phyloP scores from a whole-genome alignment of 2,329 filamentous ascomycete species.

The Calonectria honghensis region DNA sequence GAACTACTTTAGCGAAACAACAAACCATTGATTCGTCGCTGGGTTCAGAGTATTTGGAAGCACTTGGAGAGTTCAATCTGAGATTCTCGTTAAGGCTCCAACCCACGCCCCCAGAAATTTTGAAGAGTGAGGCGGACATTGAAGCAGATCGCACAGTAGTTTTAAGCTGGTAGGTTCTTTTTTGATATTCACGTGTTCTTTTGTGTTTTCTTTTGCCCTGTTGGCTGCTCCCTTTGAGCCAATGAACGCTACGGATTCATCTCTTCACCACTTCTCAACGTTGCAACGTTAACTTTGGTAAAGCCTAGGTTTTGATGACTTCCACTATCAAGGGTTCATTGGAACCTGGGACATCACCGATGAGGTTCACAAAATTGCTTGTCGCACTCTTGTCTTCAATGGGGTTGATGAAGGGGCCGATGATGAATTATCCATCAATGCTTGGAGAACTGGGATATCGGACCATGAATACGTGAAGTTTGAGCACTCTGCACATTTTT shows the following conservation, averaged over 20 bases:
- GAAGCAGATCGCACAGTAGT: not conserved
- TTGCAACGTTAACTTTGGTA: not conserved
- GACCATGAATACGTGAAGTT: constrained; percentile 6
- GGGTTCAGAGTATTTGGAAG: not conserved
- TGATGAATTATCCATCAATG: not conserved
- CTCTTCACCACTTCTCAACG: not conserved
- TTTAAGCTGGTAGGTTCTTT: not conserved
- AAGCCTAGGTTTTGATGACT: not conserved
- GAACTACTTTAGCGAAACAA: not conserved
- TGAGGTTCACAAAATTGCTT: not conserved
- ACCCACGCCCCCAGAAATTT: not conserved
- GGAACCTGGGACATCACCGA: not conserved
- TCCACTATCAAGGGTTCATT: constrained; percentile 6
- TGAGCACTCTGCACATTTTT: constrained; percentile 4
- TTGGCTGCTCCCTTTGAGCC: not conserved
- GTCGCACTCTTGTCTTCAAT: not conserved
- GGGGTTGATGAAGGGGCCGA: not conserved
- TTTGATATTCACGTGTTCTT: not conserved
- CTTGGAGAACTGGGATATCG: not conserved
- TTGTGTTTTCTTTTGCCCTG: not conserved
- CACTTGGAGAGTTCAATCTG: not conserved
- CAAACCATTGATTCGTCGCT: not conserved
- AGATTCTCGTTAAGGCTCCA: not conserved
- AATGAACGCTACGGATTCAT: not conserved
- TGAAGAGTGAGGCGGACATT: constrained; percentile 3